These are phyloP conservation scores for Melanogaster broomeanus DNA, from an alignment of 768 basidiomycete species.

Conservation along the genomic window DNA sequence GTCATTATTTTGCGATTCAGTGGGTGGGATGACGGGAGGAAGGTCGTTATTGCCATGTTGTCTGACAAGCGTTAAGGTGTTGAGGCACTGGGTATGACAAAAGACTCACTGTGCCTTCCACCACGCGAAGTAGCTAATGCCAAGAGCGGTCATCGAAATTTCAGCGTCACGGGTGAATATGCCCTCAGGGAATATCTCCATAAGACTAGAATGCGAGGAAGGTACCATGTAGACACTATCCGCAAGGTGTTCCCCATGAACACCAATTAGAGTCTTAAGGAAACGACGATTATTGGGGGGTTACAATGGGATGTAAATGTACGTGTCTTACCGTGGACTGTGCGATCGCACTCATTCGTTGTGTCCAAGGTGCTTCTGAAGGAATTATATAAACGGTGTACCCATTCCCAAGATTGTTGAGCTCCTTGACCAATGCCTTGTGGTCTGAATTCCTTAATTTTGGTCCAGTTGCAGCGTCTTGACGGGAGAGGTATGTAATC, in stretches of 20 bases:
- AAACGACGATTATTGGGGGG: slow-evolving; percentile 7
- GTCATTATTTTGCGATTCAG: slow-evolving; percentile 18
- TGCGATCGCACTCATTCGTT: slow-evolving; percentile 63
- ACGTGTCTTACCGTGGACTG: slow-evolving; percentile 59
- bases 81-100: neutral
- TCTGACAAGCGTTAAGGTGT: slow-evolving; percentile 27
- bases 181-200: slow-evolving; percentile 77
- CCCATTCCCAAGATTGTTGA: slow-evolving; percentile 52
- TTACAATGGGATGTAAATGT: slow-evolving; percentile 7
- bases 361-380: slow-evolving; percentile 55
- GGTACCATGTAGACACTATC: slow-evolving; percentile 73
- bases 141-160: slow-evolving; percentile 52
- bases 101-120: slow-evolving; percentile 39
- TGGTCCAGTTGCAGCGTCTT: slow-evolving; percentile 50
- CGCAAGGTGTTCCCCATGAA: slow-evolving; percentile 60
- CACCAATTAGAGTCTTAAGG: slow-evolving; percentile 58
- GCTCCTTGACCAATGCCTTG: slow-evolving; percentile 54
- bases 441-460: slow-evolving; percentile 60
- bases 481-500: slow-evolving; percentile 69
- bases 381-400: slow-evolving; percentile 60
- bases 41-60: slow-evolving; percentile 34
- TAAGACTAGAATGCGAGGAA: slow-evolving; percentile 57
- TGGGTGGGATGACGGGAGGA: slow-evolving; percentile 34
- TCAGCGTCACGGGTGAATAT: slow-evolving; percentile 66
- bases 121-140: slow-evolving; percentile 63